These are phyloP conservation scores for Ophiostoma ips DNA, from an alignment of 2,329 filamentous ascomycete species.

Conservation along the genomic window DNA sequence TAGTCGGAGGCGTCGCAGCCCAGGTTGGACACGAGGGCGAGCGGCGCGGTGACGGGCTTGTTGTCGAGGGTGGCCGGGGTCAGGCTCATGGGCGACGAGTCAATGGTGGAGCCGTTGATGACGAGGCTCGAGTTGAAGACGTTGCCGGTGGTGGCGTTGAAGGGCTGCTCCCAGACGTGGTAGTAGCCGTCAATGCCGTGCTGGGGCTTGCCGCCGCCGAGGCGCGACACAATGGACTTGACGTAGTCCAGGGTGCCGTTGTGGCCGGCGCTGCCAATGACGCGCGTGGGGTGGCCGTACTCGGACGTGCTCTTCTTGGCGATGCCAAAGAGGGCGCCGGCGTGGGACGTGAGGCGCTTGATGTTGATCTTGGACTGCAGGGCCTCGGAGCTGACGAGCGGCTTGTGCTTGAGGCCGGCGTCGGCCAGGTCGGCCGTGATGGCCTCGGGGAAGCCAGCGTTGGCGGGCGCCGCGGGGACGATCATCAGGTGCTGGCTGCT, in stretches of 20 bases:
- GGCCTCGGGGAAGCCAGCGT: not conserved
- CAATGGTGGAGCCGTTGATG: conserved; percentile 36
- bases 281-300: conserved; percentile 54
- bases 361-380: conserved; percentile 43
- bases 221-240: conserved; percentile 35
- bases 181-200: conserved; percentile 33
- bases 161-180: conserved; percentile 46
- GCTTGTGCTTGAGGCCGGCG: conserved; percentile 9
- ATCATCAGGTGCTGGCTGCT: conserved; percentile 6
- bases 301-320: conserved; percentile 44
- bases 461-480: not conserved
- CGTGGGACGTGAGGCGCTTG: conserved; percentile 42
- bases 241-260: conserved; percentile 51
- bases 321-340: conserved; percentile 47
- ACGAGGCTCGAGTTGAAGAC: conserved; percentile 45
- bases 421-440: not conserved
- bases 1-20: conserved; percentile 55
- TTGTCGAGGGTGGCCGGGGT: conserved; percentile 50
- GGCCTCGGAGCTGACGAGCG: conserved; percentile 30
- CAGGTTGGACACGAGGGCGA: conserved; percentile 46
- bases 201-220: conserved; percentile 26
- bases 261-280: conserved; percentile 56
- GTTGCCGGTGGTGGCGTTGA: conserved; percentile 46
- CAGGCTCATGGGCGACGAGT: conserved; percentile 45
- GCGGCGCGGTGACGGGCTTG: conserved; percentile 42